Evolutionary conservation across 2,329 filamentous ascomycete genomes (phyloP).

Genomic region (Bisporella sp.): DNA sequence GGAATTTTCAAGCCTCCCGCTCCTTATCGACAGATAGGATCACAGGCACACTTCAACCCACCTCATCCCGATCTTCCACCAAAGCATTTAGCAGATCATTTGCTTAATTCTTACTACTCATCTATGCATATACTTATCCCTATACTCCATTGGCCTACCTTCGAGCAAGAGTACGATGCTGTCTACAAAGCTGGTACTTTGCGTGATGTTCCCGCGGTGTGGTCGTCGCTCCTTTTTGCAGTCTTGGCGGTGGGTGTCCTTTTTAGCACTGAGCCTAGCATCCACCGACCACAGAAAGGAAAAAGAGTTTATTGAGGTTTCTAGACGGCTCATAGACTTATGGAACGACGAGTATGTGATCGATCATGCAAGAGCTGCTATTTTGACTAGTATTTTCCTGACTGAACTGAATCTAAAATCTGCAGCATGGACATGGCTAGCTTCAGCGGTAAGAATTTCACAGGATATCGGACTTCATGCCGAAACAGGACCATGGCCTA

Average conservation of each 20-base stretch:
- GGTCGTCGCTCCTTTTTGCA: conserved; percentile 74
- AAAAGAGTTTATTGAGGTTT: conserved; percentile 63
- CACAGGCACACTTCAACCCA: conserved; percentile 42
- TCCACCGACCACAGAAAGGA: conserved; percentile 46
- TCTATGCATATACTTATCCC: conserved; percentile 77
- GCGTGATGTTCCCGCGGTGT: conserved; percentile 56
- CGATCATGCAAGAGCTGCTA: conserved; percentile 64
- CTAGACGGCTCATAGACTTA: conserved; percentile 64
- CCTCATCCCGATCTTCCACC: conserved; percentile 62
- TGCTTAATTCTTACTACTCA: conserved; percentile 69
- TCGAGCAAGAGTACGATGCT: conserved; percentile 67
- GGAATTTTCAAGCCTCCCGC: conserved; percentile 76
- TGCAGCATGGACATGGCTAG: conserved; percentile 80
- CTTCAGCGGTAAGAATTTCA: conserved; percentile 68
- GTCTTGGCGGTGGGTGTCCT: conserved; percentile 78
- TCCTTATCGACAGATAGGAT: conserved; percentile 50
- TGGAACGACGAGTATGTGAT: conserved; percentile 75
- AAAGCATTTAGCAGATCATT: conserved; percentile 60
- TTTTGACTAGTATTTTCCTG: conserved; percentile 72
- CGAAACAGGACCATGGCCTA: conserved; percentile 65
- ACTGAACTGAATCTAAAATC: conserved; percentile 83
- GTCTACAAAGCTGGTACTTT: conserved; percentile 63
- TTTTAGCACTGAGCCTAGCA: conserved; percentile 55
- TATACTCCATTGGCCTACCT: conserved; percentile 81
- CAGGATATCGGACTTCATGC: conserved; percentile 79